Conservation (phyloP, 164 flowering plant species). For the Houttuynia cordata region DNA sequence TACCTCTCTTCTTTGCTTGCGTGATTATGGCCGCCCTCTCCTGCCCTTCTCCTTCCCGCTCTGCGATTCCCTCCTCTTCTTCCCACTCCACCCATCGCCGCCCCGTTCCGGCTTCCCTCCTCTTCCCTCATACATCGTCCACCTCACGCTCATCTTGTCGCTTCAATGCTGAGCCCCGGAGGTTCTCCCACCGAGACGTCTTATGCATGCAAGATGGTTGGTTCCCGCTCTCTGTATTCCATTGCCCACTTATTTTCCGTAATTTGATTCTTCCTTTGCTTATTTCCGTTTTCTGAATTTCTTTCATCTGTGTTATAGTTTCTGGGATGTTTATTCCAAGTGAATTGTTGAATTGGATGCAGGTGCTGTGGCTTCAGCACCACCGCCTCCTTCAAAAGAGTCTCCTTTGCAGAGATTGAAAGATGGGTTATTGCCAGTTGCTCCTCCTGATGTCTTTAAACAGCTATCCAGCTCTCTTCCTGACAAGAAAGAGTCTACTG, state of each 20-base stretch:
- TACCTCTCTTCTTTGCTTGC: neutral
- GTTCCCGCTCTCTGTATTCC: neutral
- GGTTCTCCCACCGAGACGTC: slow-evolving; percentile 5
- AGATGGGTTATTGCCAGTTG: slow-evolving; percentile 20
- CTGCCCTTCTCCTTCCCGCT: slow-evolving; percentile 7
- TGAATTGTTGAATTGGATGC: neutral
- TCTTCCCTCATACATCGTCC: slow-evolving; percentile 2
- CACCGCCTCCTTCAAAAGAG: slow-evolving; percentile 20
- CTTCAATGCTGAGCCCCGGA: slow-evolving; percentile 7
- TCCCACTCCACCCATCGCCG: slow-evolving; percentile 5
- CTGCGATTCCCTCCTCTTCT: slow-evolving; percentile 9
- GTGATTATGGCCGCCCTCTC: slow-evolving; percentile 11
- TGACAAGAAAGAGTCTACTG: slow-evolving; percentile 29
- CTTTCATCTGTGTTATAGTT: neutral
- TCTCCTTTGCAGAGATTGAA: slow-evolving; percentile 26
- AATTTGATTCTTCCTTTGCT: neutral
- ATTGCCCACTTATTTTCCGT: neutral
- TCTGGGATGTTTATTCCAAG: neutral
- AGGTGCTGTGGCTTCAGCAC: slow-evolving; percentile 25
- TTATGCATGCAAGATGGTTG: slow-evolving; percentile 19
- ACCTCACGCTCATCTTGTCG: slow-evolving; percentile 5
- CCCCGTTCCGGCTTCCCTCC: slow-evolving; percentile 10
- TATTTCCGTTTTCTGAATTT: neutral
- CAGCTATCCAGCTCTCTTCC: slow-evolving; percentile 15
- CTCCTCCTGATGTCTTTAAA: slow-evolving; percentile 23